Conservation (phyloP, 2,329 filamentous ascomycete genomes). For the Paradendryphiella salina region DNA sequence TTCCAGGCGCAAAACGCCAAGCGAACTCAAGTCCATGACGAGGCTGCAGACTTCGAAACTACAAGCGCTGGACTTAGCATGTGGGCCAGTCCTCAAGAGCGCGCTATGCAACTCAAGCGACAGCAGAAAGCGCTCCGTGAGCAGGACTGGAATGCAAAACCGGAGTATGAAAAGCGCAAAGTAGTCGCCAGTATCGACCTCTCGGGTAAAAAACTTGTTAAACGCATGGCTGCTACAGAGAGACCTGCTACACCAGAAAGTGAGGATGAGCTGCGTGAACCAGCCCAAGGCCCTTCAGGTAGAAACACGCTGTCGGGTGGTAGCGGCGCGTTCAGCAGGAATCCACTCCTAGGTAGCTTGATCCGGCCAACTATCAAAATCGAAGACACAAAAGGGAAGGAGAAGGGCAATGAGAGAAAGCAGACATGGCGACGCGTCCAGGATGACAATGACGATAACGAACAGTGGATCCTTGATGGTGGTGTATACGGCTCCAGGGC, state of each 20-base stretch:
- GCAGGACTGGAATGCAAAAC: constrained; percentile 81
- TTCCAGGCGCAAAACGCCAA: constrained; percentile 87
- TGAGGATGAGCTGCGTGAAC: constrained; percentile 53
- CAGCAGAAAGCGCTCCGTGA: constrained; percentile 83
- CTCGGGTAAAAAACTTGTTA: constrained; percentile 74
- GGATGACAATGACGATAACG: constrained; percentile 58
- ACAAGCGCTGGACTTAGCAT: constrained; percentile 66
- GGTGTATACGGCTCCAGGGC: constrained; percentile 50
- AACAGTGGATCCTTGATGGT: constrained; percentile 58
- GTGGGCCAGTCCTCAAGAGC: constrained; percentile 83
- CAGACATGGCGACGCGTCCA: constrained; percentile 56
- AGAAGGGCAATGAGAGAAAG: constrained; percentile 43
- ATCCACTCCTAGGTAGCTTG: constrained; percentile 67
- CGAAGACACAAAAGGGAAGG: constrained; percentile 59
- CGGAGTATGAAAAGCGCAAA: constrained; percentile 85
- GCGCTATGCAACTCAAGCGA: constrained; percentile 78
- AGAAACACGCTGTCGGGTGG: constrained; percentile 30
- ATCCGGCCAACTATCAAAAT: constrained; percentile 63
- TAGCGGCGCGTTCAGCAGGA: constrained; percentile 67
- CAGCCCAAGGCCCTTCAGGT: constrained; percentile 32
- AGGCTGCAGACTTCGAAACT: constrained; percentile 74
- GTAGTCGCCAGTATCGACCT: constrained; percentile 86
- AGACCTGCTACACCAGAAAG: constrained; percentile 58
- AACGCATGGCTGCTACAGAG: constrained; percentile 65
- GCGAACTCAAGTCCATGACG: constrained; percentile 82